Base-by-base conservation (phyloP, 371 early-diverging fungal genomes). In the Syncephalastrum racemosum region DNA sequence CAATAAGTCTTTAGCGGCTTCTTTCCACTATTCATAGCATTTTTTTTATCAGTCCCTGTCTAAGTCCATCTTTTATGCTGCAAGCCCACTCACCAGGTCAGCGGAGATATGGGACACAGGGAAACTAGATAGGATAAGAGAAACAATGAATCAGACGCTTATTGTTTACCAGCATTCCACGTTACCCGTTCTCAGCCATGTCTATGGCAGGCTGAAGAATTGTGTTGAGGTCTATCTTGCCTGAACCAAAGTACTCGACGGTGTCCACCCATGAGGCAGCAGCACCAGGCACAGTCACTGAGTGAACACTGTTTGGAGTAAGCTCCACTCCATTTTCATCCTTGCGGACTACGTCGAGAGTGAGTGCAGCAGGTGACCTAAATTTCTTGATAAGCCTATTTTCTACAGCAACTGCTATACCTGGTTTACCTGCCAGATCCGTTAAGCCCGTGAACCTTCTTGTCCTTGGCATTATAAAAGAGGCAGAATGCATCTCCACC, bases 401-500 rank as follows among this genome's bases (percentile, higher is more conserved):
- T 47, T 22, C 43, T 23, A 40, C 41, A 22, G 20, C 15, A 12
- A 20, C 18, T 14, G 46, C 5, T 41, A 19, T 46, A 15, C 12
- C 15, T 46, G 7, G 25, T 13, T 20, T 75, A 75, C 80, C 88
- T 80, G 51, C 92, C 91, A 16, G 88, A 89, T 15, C 89, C 93
- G 68, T 93, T 93, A 14, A 89, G 60, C 0, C 81, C 89, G 31
- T 70, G 64, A 15, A 90, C 88, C 1, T 62, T 69, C 25, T 77
- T 74, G 7, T 69, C 63, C 49, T 80, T 86, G 31, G 86, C 84
- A 58, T 86, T 79, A 67, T 88, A 92, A 62, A 85, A 90, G 14
- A 96, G 76, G 58, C 91, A 86, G 68, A 96, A 96, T 42, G 86
- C 87, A 64, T 95, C 97, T 41, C 97, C 97, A 43, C 97, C 97